A percentile compares a stretch with the other conserved stretches of the same genome.
phyloP scores from a whole-genome alignment of 176 grass and related monocot genomes.

The Secale cereale region DNA sequence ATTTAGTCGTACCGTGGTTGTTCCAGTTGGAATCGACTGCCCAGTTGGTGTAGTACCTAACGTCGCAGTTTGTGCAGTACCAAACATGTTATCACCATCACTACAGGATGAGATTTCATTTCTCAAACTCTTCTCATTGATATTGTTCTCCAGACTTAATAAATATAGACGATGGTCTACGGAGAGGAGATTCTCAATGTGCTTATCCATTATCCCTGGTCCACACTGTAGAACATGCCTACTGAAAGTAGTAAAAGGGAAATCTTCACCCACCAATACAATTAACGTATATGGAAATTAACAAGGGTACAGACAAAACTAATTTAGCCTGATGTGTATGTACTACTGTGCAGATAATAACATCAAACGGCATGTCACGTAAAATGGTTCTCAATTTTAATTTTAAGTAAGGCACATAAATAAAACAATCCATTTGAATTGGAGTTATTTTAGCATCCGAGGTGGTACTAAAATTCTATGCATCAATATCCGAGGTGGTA shows the following conservation, averaged over 20 bases:
- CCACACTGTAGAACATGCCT: conserved; percentile 5
- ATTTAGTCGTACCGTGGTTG: not conserved
- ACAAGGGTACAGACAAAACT: not conserved
- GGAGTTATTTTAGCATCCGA: too few species aligned
- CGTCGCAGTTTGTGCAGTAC: not conserved
- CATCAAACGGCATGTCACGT: not conserved
- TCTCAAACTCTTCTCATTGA: not conserved
- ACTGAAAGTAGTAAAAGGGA: not conserved
- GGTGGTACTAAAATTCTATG: too few species aligned
- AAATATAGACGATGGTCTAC: not conserved
- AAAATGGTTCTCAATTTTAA: too few species aligned
- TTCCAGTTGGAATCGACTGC: not conserved
- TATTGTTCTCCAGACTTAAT: not conserved
- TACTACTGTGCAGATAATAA: not conserved
- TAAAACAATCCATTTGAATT: too few species aligned
- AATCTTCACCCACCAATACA: not conserved
- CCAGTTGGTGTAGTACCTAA: not conserved
- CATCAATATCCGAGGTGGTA: too few species aligned
- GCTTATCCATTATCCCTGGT: conserved; percentile 14
- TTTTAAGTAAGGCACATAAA: too few species aligned
- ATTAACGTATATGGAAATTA: not conserved
- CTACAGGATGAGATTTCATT: not conserved
- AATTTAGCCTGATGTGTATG: not conserved
- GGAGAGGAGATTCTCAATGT: not conserved
- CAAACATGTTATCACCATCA: not conserved